These are phyloP conservation scores for Fusarium transvaalense DNA, from an alignment of 2,329 filamentous ascomycete species.

Conservation along the genomic window DNA sequence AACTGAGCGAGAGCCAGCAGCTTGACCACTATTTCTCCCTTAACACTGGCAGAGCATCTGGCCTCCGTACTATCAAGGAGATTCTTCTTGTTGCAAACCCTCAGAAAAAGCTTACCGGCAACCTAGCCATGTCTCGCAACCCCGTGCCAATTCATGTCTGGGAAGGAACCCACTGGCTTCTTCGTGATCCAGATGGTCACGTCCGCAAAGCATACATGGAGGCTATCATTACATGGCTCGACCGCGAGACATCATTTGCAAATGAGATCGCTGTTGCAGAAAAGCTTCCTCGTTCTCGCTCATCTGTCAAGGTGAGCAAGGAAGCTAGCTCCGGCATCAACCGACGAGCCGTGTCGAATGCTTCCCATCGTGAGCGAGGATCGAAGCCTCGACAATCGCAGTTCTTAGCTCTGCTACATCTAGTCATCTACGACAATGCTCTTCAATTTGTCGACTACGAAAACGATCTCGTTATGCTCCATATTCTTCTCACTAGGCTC, in stretches of 20 bases:
- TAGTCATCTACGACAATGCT: slow-evolving; percentile 90
- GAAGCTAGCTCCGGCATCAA: slow-evolving; percentile 58
- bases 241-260: slow-evolving; percentile 77
- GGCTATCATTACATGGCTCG: slow-evolving; percentile 85
- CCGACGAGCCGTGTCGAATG: slow-evolving; percentile 76
- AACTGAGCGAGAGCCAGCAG: slow-evolving; percentile 59
- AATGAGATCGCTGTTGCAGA: slow-evolving; percentile 75
- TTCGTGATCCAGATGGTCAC: slow-evolving; percentile 81
- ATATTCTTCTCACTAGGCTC: slow-evolving; percentile 81
- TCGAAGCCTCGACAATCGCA: slow-evolving; percentile 67
- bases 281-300: slow-evolving; percentile 60
- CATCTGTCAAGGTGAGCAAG: slow-evolving; percentile 57
- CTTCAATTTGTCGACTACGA: slow-evolving; percentile 79
- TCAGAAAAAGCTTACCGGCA: slow-evolving; percentile 68
- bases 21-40: slow-evolving; percentile 67
- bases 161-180: slow-evolving; percentile 96
- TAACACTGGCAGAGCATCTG: slow-evolving; percentile 69
- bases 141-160: slow-evolving; percentile 84
- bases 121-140: slow-evolving; percentile 76
- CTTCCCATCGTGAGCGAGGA: slow-evolving; percentile 71
- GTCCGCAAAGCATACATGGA: slow-evolving; percentile 90
- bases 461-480: slow-evolving; percentile 80
- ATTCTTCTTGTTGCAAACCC: slow-evolving; percentile 86
- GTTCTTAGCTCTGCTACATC: slow-evolving; percentile 85
- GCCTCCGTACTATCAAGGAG: slow-evolving; percentile 82